Evolutionary conservation across 2,329 filamentous ascomycete species (phyloP), one percentile per base, ranked within the genome.

Genomic region (Sporothrix sp.): DNA sequence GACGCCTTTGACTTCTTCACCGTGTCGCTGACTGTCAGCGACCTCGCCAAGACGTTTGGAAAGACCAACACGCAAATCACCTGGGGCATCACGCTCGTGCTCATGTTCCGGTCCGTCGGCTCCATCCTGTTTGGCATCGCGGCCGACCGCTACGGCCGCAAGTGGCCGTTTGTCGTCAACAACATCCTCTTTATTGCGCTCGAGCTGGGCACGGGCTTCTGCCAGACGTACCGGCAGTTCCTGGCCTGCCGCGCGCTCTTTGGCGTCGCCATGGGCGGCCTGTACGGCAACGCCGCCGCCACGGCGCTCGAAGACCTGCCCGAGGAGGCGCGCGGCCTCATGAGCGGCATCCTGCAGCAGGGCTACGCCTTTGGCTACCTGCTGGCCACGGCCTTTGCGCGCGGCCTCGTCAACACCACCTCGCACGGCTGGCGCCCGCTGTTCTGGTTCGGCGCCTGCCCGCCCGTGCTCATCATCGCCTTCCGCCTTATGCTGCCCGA

Each of bases 91-190:
- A 88, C 81, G 21, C 69, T 91, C 30, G 88, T 85, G 0, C 71
- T 91, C 13, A 74, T 91, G 27, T 73, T 90, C 39, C 76, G 86
- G 30, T 87, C 84, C 10, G 68, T 90, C 25, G 87, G 87, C 8
- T 86, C 87, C 4, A 82, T 83, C 18, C 61, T 78, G 61, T 93
- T 94, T 56, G 87, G 87, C 52, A 69, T 91, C 20, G 80, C 84
- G 1, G 84, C 85, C 57, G 87, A 94, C 66, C 81, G 81, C 57
- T 93, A 80, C 63, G 87, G 87, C 7, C 78, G 87, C 50, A 91
- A 90, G 68, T 87, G 84, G 82, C 85, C 86, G 39, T 87, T 90
- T 82, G 82, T 90, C 8, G 59, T 79, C 59, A 91, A 91, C 71
- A 85, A 90, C 79, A 70, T 89, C 52, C 68, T 72, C 4, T 57